These are phyloP conservation scores for Brassica juncea DNA, from an alignment of 345 rosid species.

Conservation along the genomic window DNA sequence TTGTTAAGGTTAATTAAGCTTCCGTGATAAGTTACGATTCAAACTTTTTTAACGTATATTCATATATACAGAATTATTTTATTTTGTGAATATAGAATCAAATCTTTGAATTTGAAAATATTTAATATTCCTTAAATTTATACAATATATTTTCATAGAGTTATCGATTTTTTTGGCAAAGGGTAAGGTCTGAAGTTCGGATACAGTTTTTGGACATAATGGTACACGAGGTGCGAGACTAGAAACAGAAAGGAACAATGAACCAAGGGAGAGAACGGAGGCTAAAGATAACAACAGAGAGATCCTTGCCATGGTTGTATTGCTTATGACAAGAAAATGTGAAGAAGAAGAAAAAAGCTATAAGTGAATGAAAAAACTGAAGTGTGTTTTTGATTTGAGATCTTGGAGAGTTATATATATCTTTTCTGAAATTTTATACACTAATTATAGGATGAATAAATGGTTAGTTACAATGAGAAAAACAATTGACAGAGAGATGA, in stretches of 20 bases:
- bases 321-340: slow-evolving; percentile 12
- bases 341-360: no score
- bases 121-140: no score
- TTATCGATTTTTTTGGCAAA: neutral
- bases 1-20: no score
- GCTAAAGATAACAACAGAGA: slow-evolving; percentile 31
- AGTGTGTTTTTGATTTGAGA: slow-evolving; percentile 21
- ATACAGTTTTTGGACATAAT: slow-evolving; percentile 14
- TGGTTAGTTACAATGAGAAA: neutral
- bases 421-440: neutral
- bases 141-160: no score
- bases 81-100: no score
- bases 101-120: no score
- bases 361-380: neutral
- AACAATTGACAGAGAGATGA: neutral
- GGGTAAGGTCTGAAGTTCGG: slow-evolving; percentile 26
- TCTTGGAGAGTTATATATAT: slow-evolving; percentile 24
- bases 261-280: slow-evolving; percentile 16
- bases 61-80: no score
- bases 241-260: slow-evolving; percentile 25
- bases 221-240: neutral
- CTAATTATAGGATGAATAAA: slow-evolving; percentile 19
- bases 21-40: no score
- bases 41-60: no score
- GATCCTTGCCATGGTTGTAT: slow-evolving; percentile 31